phyloP scores from a whole-genome alignment of 495 filamentous ascomycete genomes.

The Durotheca rogersii region DNA sequence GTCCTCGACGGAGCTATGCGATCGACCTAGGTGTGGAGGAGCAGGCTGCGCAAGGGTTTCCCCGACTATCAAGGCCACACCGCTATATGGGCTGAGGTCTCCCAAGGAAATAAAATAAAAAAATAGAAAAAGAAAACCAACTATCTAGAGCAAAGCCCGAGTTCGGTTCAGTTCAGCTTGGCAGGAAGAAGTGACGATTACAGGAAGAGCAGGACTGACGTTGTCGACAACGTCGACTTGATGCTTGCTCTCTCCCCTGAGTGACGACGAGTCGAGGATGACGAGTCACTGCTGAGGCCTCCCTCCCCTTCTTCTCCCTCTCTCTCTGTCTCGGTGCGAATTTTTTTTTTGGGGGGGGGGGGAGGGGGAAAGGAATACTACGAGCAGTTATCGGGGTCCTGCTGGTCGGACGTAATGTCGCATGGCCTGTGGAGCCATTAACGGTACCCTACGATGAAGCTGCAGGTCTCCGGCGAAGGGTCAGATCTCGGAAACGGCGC shows the following conservation, averaged over 20 bases:
- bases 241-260: conserved; percentile 6
- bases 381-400: conserved; percentile 31
- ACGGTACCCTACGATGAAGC: conserved; percentile 30
- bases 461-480: conserved; percentile 32
- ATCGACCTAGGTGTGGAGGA: conserved; percentile 9
- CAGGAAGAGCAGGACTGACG: conserved; percentile 9
- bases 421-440: conserved; percentile 26
- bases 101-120: background rate
- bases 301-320: conserved; percentile 23
- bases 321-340: no score
- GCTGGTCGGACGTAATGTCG: conserved; percentile 31
- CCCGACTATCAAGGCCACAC: conserved; percentile 31
- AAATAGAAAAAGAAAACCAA: background rate
- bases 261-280: conserved; percentile 20
- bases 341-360: no score
- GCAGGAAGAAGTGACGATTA: conserved; percentile 24
- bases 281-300: conserved; percentile 16
- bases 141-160: conserved; percentile 25
- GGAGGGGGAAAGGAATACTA: conserved; percentile 15
- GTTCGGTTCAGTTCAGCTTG: conserved; percentile 20
- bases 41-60: conserved; percentile 26
- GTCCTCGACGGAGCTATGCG: conserved; percentile 11
- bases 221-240: conserved; percentile 8
- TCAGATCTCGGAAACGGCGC: conserved; percentile 30
- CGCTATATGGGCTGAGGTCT: conserved; percentile 33